Evolutionary conservation across 306 rosid species (phyloP), one percentile per base, ranked within the genome.

Genomic region (Rosa lucieae): DNA sequence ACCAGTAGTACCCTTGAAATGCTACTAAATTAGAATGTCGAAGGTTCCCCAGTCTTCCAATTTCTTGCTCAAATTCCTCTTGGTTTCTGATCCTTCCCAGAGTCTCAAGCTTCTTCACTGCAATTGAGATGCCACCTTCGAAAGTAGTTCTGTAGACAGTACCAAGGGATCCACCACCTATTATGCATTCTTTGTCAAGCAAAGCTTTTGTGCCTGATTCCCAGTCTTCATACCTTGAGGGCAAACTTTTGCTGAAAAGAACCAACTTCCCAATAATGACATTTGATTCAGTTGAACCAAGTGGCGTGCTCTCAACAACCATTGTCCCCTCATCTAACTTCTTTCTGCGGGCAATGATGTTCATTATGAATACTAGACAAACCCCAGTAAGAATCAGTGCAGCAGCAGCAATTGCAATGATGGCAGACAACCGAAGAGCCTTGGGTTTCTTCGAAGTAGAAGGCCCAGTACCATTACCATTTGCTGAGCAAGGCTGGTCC

Each of bases 141-240:
- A 96, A 93, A 80, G 81, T 88, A 40, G 97, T 90, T 85, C 80
- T 88, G 90, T 93, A 96, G 74, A 96, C 98, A 1, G 93, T 88
- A 53, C 99, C 99, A 20, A 96, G 89, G 0, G 98, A 90, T 77
- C 99, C 99, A 7, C 91, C 93, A 47, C 99, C 99, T 40, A 96
- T 93, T 52, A 91, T 44, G 61, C 96, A 89, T 81, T 96, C 99
- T 84, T 96, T 96, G 86, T 91, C 94, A 47, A 89, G 96, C 93
- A 96, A 87, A 51, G 99, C 94, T 86, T 88, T 93, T 66, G 97
- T 96, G 77, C 98, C 98, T 14, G 96, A 92, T 82, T 96, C 99
- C 99, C 99, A 96, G 80, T 96, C 99, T 91, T 96, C 99, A 66
- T 96, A 96, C 85, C 82, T 96, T 4, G 99, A 96, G 10, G 98